Conservation (phyloP, 2,329 filamentous ascomycete species). For the Botrytis aclada region DNA sequence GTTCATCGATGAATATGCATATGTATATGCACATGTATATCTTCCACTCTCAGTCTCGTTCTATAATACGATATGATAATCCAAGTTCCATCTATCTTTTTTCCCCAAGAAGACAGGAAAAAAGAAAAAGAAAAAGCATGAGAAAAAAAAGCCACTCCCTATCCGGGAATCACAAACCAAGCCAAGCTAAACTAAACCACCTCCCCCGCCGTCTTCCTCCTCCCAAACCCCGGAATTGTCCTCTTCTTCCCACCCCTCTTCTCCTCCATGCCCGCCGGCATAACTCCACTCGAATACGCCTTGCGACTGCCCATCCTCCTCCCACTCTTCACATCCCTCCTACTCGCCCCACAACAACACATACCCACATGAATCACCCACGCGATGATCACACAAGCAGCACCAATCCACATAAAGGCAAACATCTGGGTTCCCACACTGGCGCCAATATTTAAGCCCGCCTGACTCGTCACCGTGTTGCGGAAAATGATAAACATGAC, state of each 20-base stretch:
- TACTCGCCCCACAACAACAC: slow-evolving; percentile 66
- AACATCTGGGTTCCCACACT: slow-evolving; percentile 72
- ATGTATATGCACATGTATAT: neutral
- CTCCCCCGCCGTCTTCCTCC: slow-evolving; percentile 24
- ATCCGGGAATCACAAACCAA: neutral
- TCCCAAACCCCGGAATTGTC: slow-evolving; percentile 22
- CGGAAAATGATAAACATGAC: slow-evolving; percentile 81
- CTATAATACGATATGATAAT: neutral
- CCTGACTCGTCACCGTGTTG: slow-evolving; percentile 68
- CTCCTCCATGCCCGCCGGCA: slow-evolving; percentile 22
- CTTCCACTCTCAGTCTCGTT: too few species aligned
- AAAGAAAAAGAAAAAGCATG: neutral
- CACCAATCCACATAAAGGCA: slow-evolving; percentile 84
- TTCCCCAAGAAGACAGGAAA: neutral
- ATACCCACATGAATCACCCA: slow-evolving; percentile 72
- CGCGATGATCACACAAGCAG: slow-evolving; percentile 62
- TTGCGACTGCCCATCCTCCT: slow-evolving; percentile 33
- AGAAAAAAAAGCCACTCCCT: neutral
- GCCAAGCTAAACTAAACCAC: slow-evolving; percentile 19
- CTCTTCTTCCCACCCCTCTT: slow-evolving; percentile 15
- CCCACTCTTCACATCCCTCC: slow-evolving; percentile 36
- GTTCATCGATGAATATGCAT: neutral
- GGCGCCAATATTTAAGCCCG: slow-evolving; percentile 72
- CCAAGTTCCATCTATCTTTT: neutral
- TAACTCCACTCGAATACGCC: slow-evolving; percentile 31